Evolutionary conservation across 768 basidiomycete species (phyloP), one percentile per base, ranked within the genome.

Genomic region (Pleurotus eryngii): DNA sequence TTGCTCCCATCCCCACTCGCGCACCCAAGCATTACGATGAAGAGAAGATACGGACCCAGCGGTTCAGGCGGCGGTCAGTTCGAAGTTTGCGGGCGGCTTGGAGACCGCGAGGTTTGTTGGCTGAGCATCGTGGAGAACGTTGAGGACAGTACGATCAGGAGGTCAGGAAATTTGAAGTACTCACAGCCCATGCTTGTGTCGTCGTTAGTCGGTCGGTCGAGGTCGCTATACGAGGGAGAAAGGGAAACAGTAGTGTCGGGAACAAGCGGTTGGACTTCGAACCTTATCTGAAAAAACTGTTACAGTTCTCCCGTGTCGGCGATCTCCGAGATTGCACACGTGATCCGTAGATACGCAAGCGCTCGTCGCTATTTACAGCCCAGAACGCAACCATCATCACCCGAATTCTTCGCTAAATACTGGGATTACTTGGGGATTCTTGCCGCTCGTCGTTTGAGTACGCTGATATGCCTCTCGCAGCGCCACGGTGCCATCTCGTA

Each of bases 31-130:
- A 35, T 17, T 20, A 35, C 26, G 58, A 49, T 58, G 47, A 37
- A 55, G 39, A 38, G 56, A 58, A 61, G 51, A 49, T 61, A 78
- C 86, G 66, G 60, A 95, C 93, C 97, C 97, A 99, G 77, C 96
- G 90, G 83, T 98, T 97, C 75, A 89, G 90, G 65, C 93, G 85
- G 67, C 97, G 89, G 77, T 86, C 83, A 68, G 82, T 95, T 70
- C 95, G 90, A 70, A 99, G 92, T 80, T 98, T 98, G 77, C 97
- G 92, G 70, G 95, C 96, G 68, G 96, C 96, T 81, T 96, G 93
- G 70, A 98, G 87, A 79, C 95, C 95, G 82, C 95, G 90, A 73
- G 95, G 95, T 92, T 98, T 97, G 85, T 95, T 95, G 72, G 95
- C 93, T 95, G 17, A 47, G 24, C 51, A 22, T 59, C 51, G 26